These are phyloP conservation scores for Physcia stellaris DNA, from an alignment of 495 filamentous ascomycete species.

Conservation along the genomic window DNA sequence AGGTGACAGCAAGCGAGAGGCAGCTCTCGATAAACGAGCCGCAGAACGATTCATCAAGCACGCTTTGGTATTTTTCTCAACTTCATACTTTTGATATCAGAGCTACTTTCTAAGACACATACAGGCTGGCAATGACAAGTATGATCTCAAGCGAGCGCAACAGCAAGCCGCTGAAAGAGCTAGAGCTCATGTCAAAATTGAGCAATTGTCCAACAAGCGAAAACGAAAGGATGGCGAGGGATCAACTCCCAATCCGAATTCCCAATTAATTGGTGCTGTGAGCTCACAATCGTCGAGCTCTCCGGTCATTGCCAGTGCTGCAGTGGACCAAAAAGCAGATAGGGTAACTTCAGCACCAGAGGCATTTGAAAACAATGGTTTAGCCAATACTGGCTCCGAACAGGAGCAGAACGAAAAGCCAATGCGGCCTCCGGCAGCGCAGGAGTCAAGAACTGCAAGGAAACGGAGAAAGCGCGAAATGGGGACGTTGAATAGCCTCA, in stretches of 20 bases:
- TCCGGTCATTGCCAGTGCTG: background rate
- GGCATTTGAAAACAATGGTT: no score
- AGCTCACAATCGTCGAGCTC: no score
- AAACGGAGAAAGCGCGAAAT: no score
- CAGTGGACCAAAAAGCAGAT: constrained; percentile 16
- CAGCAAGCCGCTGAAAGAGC: constrained; percentile 38
- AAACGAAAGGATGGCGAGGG: no score
- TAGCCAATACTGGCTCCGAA: no score
- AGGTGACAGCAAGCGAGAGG: constrained; percentile 36
- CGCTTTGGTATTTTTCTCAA: constrained; percentile 65
- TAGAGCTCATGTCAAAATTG: constrained; percentile 35
- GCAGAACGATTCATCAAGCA: constrained; percentile 69
- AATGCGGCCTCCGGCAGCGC: no score
- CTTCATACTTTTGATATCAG: no score
- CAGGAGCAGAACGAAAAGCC: no score
- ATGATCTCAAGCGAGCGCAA: constrained; percentile 40
- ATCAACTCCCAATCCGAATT: no score
- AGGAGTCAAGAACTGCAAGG: no score
- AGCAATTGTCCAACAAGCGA: constrained; percentile 20
- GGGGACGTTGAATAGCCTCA: no score
- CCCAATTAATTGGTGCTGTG: no score
- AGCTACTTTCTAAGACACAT: background rate
- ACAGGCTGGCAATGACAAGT: constrained; percentile 51
- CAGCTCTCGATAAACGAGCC: constrained; percentile 64
- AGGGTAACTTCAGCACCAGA: constrained; percentile 3